Evolutionary conservation across 176 grass and related monocot species (phyloP), one percentile per base, ranked within the genome.

Genomic region (Lolium rigidum): DNA sequence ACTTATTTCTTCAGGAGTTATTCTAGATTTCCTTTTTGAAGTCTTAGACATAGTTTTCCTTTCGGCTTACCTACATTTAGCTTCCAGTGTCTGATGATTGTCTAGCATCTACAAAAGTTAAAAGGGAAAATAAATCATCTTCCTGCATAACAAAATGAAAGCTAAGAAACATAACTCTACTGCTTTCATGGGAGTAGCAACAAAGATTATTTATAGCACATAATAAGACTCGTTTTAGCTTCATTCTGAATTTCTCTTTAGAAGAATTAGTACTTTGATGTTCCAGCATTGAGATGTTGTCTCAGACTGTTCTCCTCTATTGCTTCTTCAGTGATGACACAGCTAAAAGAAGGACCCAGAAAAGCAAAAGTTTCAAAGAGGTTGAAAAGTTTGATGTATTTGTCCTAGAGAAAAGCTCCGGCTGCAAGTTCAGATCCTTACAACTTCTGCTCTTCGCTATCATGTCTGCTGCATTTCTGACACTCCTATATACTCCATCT

Each of bases 351-450:
- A 97, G 88, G 77, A 76, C 85, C 37, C 92, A 90, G 80, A 98
- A 88, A 89, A 89, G 85, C 68, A 97, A 85, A 76, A 94, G 90
- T 74, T 91, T 83, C 22, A 98, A 98, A 88, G 95, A 98, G 78
- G 88, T 93, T 8, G 93, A 93, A 44, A 98, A 91, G 51, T 86
- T 90, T 72, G 92, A 98, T 88, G 84, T 91, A 50, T 82, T 95
- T 22, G 83, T 98, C 49, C 59, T 92, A 39, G 95, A 95, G 50
- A 90, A 83, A 79, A 87, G 82, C 70, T 91, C 91, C 0, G 90
- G 80, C 21, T 95, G 90, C 93, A 98, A 93, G 80, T 98, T 98
- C 71, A 87, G 90, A 21, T 92, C 93, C 1, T 85, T 98, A 66
- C 90, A 95, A 76, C 83, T 98, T 65, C 64, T 93, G 70, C 87